Conservation (phyloP, 768 basidiomycete genomes). For the Lepiota venenata region DNA sequence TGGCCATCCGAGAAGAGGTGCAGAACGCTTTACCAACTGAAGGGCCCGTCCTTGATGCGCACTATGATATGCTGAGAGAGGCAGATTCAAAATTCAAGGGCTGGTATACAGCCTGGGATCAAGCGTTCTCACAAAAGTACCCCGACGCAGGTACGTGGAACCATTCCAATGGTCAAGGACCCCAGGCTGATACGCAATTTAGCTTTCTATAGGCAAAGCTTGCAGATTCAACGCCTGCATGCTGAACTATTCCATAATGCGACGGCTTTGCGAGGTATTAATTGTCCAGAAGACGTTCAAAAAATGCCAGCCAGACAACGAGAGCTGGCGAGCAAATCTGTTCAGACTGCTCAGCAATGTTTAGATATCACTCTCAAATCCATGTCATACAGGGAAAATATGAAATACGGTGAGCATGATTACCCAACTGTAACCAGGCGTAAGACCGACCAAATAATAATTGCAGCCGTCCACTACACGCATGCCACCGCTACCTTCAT, state of each 20-base stretch:
- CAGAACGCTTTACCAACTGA: conserved; percentile 81
- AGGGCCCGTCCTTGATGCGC: conserved; percentile 65
- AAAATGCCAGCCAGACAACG: conserved; percentile 78
- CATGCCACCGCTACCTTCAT: conserved; percentile 94
- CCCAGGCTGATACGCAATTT: conserved; percentile 4
- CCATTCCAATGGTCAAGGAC: not conserved
- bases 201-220: conserved; percentile 88
- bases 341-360: conserved; percentile 75
- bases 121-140: conserved; percentile 76
- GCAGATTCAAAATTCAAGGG: conserved; percentile 76
- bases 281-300: conserved; percentile 82
- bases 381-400: conserved; percentile 82
- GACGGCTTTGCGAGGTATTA: conserved; percentile 78
- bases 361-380: conserved; percentile 85
- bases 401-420: conserved; percentile 74
- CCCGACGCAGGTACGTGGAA: conserved; percentile 65
- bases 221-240: conserved; percentile 84
- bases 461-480: conserved; percentile 79
- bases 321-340: conserved; percentile 78
- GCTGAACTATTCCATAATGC: conserved; percentile 86
- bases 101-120: conserved; percentile 84
- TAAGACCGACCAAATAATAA: conserved; percentile 1
- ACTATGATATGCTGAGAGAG: conserved; percentile 66
- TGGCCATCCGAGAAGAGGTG: conserved; percentile 83
- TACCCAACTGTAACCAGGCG: not conserved